phyloP scores from a whole-genome alignment of 2,329 filamentous ascomycete species.

The Xylariales sp. region DNA sequence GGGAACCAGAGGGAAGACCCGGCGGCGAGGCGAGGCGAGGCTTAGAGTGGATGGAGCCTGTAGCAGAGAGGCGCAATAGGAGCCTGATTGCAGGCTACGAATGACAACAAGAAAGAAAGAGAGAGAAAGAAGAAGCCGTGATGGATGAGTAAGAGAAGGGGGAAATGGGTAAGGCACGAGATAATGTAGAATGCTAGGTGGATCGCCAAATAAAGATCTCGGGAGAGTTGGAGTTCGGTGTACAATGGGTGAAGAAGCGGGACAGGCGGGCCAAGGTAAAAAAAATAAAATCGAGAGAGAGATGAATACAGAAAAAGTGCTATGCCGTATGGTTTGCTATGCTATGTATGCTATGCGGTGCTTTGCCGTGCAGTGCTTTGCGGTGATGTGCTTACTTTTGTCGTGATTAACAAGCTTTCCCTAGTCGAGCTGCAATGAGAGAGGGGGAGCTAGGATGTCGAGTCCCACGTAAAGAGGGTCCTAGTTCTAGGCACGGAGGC shows the following conservation, averaged over 20 bases:
- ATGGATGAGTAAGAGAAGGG: background rate
- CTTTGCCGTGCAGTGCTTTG: background rate
- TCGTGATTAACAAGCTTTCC: slow-evolving; percentile 26
- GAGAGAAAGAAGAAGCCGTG: background rate
- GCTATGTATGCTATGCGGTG: background rate
- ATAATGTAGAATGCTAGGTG: slow-evolving; percentile 8
- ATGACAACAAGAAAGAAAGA: slow-evolving; percentile 11
- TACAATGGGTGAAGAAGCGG: slow-evolving; percentile 8
- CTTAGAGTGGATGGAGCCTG: slow-evolving; percentile 17
- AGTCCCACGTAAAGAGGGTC: slow-evolving; percentile 23
- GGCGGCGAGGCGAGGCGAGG: slow-evolving; percentile 28
- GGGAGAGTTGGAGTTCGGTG: slow-evolving; percentile 3
- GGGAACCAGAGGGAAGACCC: slow-evolving; percentile 16
- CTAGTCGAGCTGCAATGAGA: slow-evolving; percentile 11
- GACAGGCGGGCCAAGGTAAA: slow-evolving; percentile 18
- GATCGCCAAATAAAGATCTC: slow-evolving; percentile 8
- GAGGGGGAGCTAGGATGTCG: slow-evolving; percentile 22
- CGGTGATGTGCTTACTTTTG: slow-evolving; percentile 25
- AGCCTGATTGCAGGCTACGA: slow-evolving; percentile 4
- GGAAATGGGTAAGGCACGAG: background rate
- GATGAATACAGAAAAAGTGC: background rate
- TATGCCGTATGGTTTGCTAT: background rate
- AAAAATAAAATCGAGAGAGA: too few species aligned
- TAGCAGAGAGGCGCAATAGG: slow-evolving; percentile 14
- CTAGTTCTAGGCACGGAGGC: slow-evolving; percentile 10